Evolutionary conservation across 2,329 filamentous ascomycete species (phyloP).

Genomic region (Microsporum canis): DNA sequence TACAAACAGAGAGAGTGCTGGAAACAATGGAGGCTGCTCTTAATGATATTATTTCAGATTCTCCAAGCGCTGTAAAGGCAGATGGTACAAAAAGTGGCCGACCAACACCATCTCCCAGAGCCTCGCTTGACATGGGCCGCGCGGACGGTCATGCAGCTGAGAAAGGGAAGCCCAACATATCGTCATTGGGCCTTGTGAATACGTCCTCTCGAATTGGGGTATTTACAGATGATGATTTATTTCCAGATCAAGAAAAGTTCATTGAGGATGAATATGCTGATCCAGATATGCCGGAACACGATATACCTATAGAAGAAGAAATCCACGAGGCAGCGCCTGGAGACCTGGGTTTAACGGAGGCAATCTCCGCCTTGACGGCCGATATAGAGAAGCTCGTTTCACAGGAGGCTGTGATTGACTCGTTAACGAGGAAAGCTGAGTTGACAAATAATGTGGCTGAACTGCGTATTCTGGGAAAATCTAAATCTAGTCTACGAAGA

Average conservation of each 20-base stretch:
- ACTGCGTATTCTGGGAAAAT: constrained; percentile 81
- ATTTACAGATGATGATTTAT: constrained; percentile 86
- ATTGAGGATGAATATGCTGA: constrained; percentile 78
- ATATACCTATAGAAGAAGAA: constrained; percentile 60
- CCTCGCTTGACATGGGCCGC: constrained; percentile 24
- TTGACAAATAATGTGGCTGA: constrained; percentile 95
- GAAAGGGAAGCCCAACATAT: constrained; percentile 68
- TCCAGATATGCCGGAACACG: constrained; percentile 45
- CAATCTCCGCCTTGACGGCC: constrained; percentile 73
- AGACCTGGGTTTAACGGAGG: constrained; percentile 84
- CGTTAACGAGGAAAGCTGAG: constrained; percentile 84
- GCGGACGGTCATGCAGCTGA: constrained; percentile 51
- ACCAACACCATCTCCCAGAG: constrained; percentile 38
- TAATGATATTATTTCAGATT: constrained; percentile 81
- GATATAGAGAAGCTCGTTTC: constrained; percentile 82
- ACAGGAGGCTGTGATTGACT: constrained; percentile 85
- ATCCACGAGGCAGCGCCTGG: constrained; percentile 92
- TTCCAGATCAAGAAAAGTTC: constrained; percentile 67
- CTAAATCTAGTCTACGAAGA: constrained; percentile 80
- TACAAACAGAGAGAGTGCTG: constrained; percentile 67
- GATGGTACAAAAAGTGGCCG: constrained; percentile 30
- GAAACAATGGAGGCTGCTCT: constrained; percentile 87
- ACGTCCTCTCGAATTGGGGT: constrained; percentile 79
- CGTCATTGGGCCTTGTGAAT: constrained; percentile 82
- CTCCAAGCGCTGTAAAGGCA: constrained; percentile 27